phyloP scores from a whole-genome alignment of 2,329 filamentous ascomycete species.

The Dissoconium aciculare region DNA sequence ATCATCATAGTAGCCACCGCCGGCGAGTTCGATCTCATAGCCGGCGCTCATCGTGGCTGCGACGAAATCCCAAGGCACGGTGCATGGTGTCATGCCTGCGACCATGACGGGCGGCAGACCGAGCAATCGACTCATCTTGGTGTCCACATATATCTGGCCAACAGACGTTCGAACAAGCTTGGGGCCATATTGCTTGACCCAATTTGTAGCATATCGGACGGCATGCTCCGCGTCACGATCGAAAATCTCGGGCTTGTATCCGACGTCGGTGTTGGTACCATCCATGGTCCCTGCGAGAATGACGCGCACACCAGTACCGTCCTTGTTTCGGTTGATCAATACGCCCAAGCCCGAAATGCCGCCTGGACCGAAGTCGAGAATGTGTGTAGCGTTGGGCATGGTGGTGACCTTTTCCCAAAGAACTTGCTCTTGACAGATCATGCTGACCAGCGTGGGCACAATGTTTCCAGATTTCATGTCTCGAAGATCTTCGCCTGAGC shows the following conservation, averaged over 20 bases:
- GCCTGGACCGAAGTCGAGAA: constrained; percentile 91
- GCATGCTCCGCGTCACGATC: constrained; percentile 91
- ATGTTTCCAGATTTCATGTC: constrained; percentile 50
- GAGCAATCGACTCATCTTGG: constrained; percentile 81
- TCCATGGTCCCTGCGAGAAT: constrained; percentile 90
- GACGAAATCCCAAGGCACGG: constrained; percentile 82
- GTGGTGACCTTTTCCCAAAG: constrained; percentile 92
- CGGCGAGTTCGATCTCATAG: constrained; percentile 84
- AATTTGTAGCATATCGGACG: constrained; percentile 87
- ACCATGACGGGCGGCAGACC: constrained; percentile 80
- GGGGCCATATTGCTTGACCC: constrained; percentile 96
- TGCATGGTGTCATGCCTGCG: constrained; percentile 84
- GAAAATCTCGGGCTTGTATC: constrained; percentile 96
- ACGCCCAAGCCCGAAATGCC: constrained; percentile 93
- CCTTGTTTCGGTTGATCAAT: constrained; percentile 96
- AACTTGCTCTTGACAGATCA: constrained; percentile 88
- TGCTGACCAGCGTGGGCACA: constrained; percentile 69
- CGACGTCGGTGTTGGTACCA: constrained; percentile 76
- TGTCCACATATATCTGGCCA: constrained; percentile 85
- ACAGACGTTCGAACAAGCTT: constrained; percentile 76
- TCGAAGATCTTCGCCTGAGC: constrained; percentile 73
- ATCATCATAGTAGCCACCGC: constrained; percentile 76
- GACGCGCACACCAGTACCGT: constrained; percentile 91
- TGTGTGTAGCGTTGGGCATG: constrained; percentile 81
- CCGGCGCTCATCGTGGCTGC: constrained; percentile 86